These are phyloP conservation scores for Suillus brevipes DNA, from an alignment of 768 basidiomycete species.

Conservation along the genomic window DNA sequence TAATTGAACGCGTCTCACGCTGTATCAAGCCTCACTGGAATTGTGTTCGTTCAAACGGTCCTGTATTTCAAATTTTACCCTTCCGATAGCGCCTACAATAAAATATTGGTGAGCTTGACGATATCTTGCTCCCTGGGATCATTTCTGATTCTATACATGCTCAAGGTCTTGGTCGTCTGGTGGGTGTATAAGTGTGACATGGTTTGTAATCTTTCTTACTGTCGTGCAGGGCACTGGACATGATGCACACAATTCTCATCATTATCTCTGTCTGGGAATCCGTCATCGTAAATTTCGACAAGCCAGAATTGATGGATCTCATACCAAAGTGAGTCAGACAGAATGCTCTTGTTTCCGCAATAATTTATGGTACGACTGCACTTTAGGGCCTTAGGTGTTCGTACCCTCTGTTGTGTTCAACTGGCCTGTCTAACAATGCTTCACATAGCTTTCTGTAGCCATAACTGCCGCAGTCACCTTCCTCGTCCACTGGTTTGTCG, in stretches of 20 bases:
- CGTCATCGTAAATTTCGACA: constrained; percentile 25
- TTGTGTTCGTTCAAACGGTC: constrained; percentile 33
- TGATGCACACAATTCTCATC: constrained; percentile 32
- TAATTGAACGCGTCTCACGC: not conserved
- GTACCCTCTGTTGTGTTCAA: not conserved
- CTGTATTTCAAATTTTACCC: constrained; percentile 35
- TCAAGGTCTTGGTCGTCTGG: constrained; percentile 31
- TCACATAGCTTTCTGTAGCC: constrained; percentile 31
- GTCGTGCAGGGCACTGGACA: constrained; percentile 21
- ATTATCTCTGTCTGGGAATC: constrained; percentile 27
- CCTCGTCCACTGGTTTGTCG: constrained; percentile 33
- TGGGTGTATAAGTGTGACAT: not conserved
- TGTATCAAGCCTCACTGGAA: constrained; percentile 27
- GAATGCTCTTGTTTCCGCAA: accelerated
- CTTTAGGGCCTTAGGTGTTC: constrained; percentile 29
- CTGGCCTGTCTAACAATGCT: not conserved
- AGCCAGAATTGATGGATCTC: constrained; percentile 26
- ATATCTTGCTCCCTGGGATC: not conserved
- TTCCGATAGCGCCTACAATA: constrained; percentile 25
- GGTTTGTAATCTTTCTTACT: not conserved
- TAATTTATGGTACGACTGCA: not conserved
- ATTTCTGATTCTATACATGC: not conserved
- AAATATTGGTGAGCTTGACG: constrained; percentile 27
- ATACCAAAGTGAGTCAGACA: constrained; percentile 29
- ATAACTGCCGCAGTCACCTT: constrained; percentile 33